These are phyloP conservation scores for Suillus americanus DNA, from an alignment of 768 basidiomycete species.

Conservation along the genomic window DNA sequence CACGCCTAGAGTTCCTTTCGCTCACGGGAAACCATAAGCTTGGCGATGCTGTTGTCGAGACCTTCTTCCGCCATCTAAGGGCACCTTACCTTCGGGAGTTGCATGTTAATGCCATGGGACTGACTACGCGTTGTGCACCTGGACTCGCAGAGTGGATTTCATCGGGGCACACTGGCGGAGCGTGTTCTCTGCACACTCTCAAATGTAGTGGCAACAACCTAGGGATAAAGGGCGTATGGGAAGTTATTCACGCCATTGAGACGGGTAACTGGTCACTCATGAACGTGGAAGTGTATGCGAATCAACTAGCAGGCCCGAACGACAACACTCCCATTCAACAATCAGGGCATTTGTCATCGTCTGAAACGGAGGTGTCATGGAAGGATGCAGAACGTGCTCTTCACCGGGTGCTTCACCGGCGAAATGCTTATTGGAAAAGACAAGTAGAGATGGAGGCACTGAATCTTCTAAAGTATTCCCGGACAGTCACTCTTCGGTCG, in stretches of 20 bases:
- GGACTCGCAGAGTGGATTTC: slow-evolving; percentile 50
- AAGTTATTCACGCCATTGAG: slow-evolving; percentile 49
- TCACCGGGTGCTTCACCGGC: slow-evolving; percentile 38
- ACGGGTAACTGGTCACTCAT: slow-evolving; percentile 49
- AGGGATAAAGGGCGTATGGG: slow-evolving; percentile 43
- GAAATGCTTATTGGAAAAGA: slow-evolving; percentile 46
- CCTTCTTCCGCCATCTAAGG: slow-evolving; percentile 50
- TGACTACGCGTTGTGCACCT: slow-evolving; percentile 45
- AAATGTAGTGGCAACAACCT: slow-evolving; percentile 60
- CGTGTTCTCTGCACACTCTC: slow-evolving; percentile 46
- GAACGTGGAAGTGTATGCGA: slow-evolving; percentile 50
- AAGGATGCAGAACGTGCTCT: slow-evolving; percentile 36
- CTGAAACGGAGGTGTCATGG: slow-evolving; percentile 29
- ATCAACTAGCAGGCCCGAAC: slow-evolving; percentile 30
- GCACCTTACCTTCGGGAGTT: slow-evolving; percentile 50
- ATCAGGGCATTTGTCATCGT: slow-evolving; percentile 16
- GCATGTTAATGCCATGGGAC: slow-evolving; percentile 47
- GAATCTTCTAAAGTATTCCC: slow-evolving; percentile 46
- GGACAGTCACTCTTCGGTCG: slow-evolving; percentile 43
- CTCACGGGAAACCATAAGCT: slow-evolving; percentile 49
- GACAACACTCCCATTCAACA: slow-evolving; percentile 1
- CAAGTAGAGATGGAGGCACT: slow-evolving; percentile 50
- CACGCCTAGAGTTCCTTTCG: slow-evolving; percentile 48
- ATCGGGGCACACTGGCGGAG: slow-evolving; percentile 12
- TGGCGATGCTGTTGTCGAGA: slow-evolving; percentile 47